Percentiles rank a stretch among this genome's conserved stretches.
phyloP scores from a whole-genome alignment of 345 rosid genomes.

The Jatropha curcas region DNA sequence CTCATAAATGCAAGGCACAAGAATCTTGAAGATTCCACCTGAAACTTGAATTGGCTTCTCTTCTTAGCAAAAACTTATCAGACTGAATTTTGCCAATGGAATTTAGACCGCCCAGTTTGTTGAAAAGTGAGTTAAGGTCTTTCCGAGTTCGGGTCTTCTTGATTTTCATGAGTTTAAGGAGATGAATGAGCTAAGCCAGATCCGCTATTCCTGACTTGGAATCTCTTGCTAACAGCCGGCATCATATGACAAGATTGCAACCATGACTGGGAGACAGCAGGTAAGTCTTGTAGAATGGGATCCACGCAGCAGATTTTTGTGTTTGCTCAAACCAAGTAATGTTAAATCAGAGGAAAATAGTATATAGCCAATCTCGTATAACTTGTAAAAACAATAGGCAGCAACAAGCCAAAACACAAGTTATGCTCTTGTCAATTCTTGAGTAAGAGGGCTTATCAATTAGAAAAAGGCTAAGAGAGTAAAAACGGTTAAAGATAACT shows the following conservation, averaged over 20 bases:
- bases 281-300: neutral
- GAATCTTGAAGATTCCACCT: neutral
- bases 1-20: neutral
- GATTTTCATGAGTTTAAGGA: too few relatives aligned
- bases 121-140: too few relatives aligned
- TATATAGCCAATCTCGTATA: constrained; percentile 16
- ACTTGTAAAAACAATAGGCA: constrained; percentile 25
- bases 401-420: constrained; percentile 22
- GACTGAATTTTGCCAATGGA: constrained; percentile 24
- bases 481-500: constrained; percentile 1
- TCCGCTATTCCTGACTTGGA: too few relatives aligned
- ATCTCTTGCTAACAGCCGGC: neutral
- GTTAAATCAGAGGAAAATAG: constrained; percentile 21
- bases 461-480: neutral
- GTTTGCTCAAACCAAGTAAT: constrained; percentile 7
- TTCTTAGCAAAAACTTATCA: constrained; percentile 16
- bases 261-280: neutral
- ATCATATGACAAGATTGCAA: neutral
- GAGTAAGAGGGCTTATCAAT: constrained; percentile 15
- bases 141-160: too few relatives aligned
- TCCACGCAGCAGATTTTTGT: neutral
- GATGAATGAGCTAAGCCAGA: too few relatives aligned
- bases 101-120: too few relatives aligned
- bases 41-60: too few relatives aligned
- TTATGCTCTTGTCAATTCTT: constrained; percentile 15